Evolutionary conservation across 2,329 filamentous ascomycete species (phyloP), one percentile per base, ranked within the genome.

Genomic region (Ophiostoma fasciatum): DNA sequence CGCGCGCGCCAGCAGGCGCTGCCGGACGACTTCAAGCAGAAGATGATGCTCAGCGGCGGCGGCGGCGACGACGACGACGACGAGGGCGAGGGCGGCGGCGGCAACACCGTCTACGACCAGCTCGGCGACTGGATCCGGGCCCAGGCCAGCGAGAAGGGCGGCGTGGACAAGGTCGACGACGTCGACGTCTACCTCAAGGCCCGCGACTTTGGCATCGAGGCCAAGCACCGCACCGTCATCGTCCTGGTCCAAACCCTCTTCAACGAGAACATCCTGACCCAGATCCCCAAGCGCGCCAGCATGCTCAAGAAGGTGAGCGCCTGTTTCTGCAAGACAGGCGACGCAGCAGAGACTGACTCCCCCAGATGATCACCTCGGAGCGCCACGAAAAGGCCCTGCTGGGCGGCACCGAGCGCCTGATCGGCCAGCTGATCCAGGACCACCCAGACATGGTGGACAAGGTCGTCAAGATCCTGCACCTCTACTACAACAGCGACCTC

Each of bases 121-220:
- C 76, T 98, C 45, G 90, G 87, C 54, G 82, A 79, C 61, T 98
- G 90, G 90, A 82, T 98, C 51, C 71, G 82, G 52, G 67, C 66
- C 41, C 68, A 87, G 53, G 76, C 78, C 39, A 68, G 74, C 40
- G 71, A 74, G 45, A 77, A 80, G 60, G 82, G 80, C 43, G 68
- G 76, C 49, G 68, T 94, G 49, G 68, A 75, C 61, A 77, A 85
- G 41, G 71, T 98, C 46, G 78, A 84, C 53, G 87, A 92, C 51
- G 71, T 96, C 46, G 79, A 87, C 27, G 83, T 98, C 56, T 96
- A 93, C 61, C 64, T 92, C 62, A 96, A 98, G 71, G 88, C 88
- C 46, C 90, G 93, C 65, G 90, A 96, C 50, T 68, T 96, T 38
- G 87, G 87, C 49, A 90, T 98, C 46, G 88, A 94, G 63, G 60